These are phyloP conservation scores for Penicillium sp. DNA, from an alignment of 2,329 filamentous ascomycete species.

Conservation along the genomic window DNA sequence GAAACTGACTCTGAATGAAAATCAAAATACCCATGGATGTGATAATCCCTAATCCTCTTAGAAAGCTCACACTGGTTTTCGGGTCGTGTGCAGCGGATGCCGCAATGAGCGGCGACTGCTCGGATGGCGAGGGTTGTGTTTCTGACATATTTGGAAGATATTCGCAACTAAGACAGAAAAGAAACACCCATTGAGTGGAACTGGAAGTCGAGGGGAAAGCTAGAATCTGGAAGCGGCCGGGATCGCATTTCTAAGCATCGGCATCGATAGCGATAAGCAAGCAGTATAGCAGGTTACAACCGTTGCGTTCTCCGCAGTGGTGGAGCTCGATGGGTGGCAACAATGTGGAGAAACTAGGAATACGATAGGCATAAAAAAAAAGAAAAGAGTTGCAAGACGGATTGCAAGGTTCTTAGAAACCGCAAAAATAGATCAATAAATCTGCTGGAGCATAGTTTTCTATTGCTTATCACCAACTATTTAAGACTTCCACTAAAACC, in stretches of 20 bases:
- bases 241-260: conserved; percentile 19
- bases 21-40: conserved; percentile 26
- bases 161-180: background rate
- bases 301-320: background rate
- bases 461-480: background rate
- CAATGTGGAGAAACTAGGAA: background rate
- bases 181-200: background rate
- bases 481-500: background rate
- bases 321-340: background rate
- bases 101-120: conserved; percentile 16
- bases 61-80: conserved; percentile 2
- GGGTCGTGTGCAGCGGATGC: conserved; percentile 2
- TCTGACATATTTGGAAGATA: conserved; percentile 7
- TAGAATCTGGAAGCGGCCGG: background rate
- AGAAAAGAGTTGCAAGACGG: too few relatives aligned
- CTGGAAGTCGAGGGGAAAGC: background rate
- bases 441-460: background rate
- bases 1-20: conserved; percentile 22
- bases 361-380: too few relatives aligned
- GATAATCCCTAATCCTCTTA: conserved; percentile 15
- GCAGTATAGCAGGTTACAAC: background rate
- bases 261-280: conserved; percentile 11
- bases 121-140: conserved; percentile 8
- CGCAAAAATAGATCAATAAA: background rate
- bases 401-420: too few relatives aligned